phyloP scores from a whole-genome alignment of 202 grass and related monocot genomes.

The Panicum virgatum region DNA sequence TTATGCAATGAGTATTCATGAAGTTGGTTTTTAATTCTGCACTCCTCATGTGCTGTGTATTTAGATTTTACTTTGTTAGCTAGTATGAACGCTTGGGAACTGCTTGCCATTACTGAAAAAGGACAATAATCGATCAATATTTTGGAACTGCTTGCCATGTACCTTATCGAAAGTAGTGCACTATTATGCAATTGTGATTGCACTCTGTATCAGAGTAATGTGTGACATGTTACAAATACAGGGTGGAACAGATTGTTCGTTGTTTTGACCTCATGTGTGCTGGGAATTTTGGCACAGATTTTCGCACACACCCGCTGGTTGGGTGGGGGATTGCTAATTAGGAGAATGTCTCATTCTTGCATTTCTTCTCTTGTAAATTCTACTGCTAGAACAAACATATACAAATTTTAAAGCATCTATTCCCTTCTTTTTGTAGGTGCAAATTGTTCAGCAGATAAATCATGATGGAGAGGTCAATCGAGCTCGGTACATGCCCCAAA shows the following conservation, averaged over 20 bases:
- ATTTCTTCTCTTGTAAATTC: background rate
- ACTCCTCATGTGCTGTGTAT: background rate
- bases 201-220: background rate
- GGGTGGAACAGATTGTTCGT: background rate
- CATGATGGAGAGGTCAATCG: conserved; percentile 98
- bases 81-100: background rate
- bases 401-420: background rate
- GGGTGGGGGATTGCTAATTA: background rate
- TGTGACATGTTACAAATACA: background rate
- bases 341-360: background rate
- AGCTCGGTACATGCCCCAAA: conserved; percentile 99
- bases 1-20: background rate
- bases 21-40: background rate
- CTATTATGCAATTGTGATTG: background rate
- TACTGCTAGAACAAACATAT: conserved; percentile 16
- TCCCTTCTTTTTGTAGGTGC: conserved; percentile 60
- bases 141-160: conserved; percentile 1
- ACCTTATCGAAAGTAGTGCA: background rate
- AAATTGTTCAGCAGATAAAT: conserved; percentile 99
- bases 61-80: conserved; percentile 21
- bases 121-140: background rate
- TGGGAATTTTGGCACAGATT: background rate
- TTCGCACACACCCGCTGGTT: too few relatives aligned
- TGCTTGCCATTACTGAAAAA: background rate
- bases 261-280: conserved; percentile 3